Percentiles rank a stretch among this genome's conserved stretches.
Conservation (phyloP, 2,329 filamentous ascomycete species). For the Fusarium sp. region DNA sequence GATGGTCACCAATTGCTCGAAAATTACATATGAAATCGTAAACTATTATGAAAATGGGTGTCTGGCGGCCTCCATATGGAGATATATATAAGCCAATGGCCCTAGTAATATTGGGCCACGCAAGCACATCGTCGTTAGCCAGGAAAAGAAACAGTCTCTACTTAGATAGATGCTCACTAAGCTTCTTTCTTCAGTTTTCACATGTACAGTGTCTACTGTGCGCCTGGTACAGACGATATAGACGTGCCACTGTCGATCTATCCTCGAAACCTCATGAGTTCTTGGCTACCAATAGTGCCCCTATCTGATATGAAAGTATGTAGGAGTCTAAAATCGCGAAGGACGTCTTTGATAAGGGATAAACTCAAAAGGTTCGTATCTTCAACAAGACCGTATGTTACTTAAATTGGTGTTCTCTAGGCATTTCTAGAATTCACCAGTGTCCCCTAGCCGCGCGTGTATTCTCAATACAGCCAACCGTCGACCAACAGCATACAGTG, state of each 20-base stretch:
- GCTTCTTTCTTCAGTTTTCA: background rate
- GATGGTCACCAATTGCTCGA: background rate
- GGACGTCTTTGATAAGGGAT: background rate
- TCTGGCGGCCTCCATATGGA: background rate
- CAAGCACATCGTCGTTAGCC: background rate
- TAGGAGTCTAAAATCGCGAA: background rate
- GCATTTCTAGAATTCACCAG: background rate
- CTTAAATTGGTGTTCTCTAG: background rate
- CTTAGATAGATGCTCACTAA: background rate
- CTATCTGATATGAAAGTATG: background rate
- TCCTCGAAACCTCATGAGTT: background rate
- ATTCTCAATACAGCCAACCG: background rate
- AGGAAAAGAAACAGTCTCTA: background rate
- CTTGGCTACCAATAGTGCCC: background rate
- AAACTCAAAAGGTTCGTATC: background rate
- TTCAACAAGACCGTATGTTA: background rate
- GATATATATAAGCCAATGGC: background rate
- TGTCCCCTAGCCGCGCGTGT: constrained; percentile 6
- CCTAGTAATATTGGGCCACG: background rate
- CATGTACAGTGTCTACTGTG: background rate
- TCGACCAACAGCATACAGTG: background rate
- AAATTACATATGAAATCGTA: background rate
- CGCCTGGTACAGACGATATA: background rate
- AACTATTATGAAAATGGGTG: background rate
- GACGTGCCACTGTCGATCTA: background rate